Evolutionary conservation across 2,329 filamentous ascomycete genomes (phyloP).

Genomic region (Huntiella savannae): DNA sequence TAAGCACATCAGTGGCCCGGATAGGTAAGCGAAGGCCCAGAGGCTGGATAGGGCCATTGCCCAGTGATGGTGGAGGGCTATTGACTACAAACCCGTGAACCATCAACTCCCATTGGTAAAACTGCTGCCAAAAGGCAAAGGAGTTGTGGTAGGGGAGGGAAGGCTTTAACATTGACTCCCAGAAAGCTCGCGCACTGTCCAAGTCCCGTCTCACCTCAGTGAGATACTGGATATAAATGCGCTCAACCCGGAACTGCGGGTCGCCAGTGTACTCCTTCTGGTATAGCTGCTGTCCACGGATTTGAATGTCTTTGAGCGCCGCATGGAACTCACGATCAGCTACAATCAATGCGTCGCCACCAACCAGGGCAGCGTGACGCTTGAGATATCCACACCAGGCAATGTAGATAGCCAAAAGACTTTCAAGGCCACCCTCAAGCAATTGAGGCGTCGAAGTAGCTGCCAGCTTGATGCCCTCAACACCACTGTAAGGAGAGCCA

Average conservation of each 20-base stretch:
- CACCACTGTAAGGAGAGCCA: constrained; percentile 54
- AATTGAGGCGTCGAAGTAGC: constrained; percentile 74
- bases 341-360: constrained; percentile 69
- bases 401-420: constrained; percentile 76
- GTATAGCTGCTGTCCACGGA: constrained; percentile 58
- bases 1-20: constrained; percentile 56
- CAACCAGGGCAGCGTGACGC: constrained; percentile 53
- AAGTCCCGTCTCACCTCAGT: constrained; percentile 66
- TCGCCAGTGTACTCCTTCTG: constrained; percentile 67
- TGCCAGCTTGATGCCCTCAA: constrained; percentile 78
- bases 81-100: constrained; percentile 23
- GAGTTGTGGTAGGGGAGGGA: constrained; percentile 46
- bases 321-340: constrained; percentile 77
- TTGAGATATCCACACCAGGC: constrained; percentile 92
- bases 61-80: constrained; percentile 28
- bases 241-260: constrained; percentile 70
- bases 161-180: constrained; percentile 48
- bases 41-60: constrained; percentile 19
- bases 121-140: constrained; percentile 86
- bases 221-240: constrained; percentile 80
- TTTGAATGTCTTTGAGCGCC: constrained; percentile 67
- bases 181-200: constrained; percentile 58
- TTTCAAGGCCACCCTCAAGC: constrained; percentile 69
- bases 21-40: constrained; percentile 36
- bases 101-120: constrained; percentile 82